Evolutionary conservation across 768 basidiomycete species (phyloP).

Genomic region (Boletus tomentosulus): DNA sequence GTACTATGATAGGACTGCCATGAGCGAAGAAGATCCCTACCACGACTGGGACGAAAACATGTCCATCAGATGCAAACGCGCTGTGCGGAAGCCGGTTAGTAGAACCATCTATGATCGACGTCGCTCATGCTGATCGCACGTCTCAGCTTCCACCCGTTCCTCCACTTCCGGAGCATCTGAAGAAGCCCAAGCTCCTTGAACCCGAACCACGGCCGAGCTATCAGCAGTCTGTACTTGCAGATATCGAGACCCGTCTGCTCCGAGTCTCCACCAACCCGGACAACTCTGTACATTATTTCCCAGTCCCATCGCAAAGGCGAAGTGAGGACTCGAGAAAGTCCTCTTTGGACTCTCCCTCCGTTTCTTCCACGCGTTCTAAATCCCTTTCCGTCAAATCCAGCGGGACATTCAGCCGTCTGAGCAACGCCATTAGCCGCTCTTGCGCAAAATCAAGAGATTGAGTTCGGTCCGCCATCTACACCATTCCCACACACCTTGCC

Average conservation of each 20-base stretch:
- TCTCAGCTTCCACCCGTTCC: constrained; percentile 24
- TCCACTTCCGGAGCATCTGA: constrained; percentile 26
- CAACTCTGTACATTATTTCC: constrained; percentile 33
- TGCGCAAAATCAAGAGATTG: constrained; percentile 21
- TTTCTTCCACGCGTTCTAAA: constrained; percentile 23
- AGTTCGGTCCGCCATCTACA: constrained; percentile 2
- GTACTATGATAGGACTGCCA: constrained; percentile 30
- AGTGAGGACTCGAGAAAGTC: constrained; percentile 25
- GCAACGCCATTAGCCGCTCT: constrained; percentile 18
- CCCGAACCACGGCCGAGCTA: constrained; percentile 22
- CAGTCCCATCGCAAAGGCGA: constrained; percentile 30
- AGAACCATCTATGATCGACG: neutral
- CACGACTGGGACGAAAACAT: constrained; percentile 35
- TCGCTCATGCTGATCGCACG: constrained; percentile 1
- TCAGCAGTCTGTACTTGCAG: constrained; percentile 30
- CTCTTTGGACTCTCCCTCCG: constrained; percentile 29
- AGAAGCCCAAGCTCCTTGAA: constrained; percentile 7
- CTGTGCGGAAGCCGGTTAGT: constrained; percentile 22
- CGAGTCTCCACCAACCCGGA: constrained; percentile 24
- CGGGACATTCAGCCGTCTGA: constrained; percentile 17
- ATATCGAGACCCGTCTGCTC: constrained; percentile 28
- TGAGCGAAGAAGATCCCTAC: constrained; percentile 33
- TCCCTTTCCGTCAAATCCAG: constrained; percentile 18
- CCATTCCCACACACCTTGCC: constrained; percentile 5
- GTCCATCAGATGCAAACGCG: constrained; percentile 19